Percentiles rank a stretch among this genome's conserved stretches.
phyloP scores from a whole-genome alignment of 2,329 filamentous ascomycete species.

The Microcera coccophila region DNA sequence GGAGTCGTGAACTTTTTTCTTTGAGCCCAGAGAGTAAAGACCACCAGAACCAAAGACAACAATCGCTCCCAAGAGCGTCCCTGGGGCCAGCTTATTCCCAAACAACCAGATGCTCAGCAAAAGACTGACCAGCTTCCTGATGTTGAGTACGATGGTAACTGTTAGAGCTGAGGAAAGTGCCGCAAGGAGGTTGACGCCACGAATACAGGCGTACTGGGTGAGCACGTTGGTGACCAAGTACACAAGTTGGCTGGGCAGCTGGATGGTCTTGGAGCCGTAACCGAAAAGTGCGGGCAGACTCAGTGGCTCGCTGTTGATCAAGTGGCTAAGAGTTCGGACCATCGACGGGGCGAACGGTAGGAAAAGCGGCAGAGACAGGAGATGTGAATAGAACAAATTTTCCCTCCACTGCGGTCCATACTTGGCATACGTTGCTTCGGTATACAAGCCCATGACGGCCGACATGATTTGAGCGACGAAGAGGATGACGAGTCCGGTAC shows the following conservation, averaged over 20 bases:
- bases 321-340: conserved; percentile 57
- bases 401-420: conserved; percentile 93
- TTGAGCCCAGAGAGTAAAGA: conserved; percentile 75
- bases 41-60: conserved; percentile 91
- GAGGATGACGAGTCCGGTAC: conserved; percentile 73
- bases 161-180: conserved; percentile 86
- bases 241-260: conserved; percentile 63
- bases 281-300: conserved; percentile 22
- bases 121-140: conserved; percentile 88
- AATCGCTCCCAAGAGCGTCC: conserved; percentile 75
- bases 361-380: conserved; percentile 73
- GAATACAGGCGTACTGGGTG: conserved; percentile 92
- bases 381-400: conserved; percentile 88
- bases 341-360: conserved; percentile 66
- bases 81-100: conserved; percentile 72
- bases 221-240: conserved; percentile 73
- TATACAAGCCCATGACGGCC: conserved; percentile 92
- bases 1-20: conserved; percentile 13
- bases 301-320: conserved; percentile 62
- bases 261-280: conserved; percentile 37
- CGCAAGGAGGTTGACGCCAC: conserved; percentile 90
- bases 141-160: conserved; percentile 93
- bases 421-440: conserved; percentile 79
- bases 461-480: conserved; percentile 86
- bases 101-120: conserved; percentile 92